These are phyloP conservation scores for Zalaria sp. DNA, from an alignment of 2,329 filamentous ascomycete genomes.

Conservation along the genomic window DNA sequence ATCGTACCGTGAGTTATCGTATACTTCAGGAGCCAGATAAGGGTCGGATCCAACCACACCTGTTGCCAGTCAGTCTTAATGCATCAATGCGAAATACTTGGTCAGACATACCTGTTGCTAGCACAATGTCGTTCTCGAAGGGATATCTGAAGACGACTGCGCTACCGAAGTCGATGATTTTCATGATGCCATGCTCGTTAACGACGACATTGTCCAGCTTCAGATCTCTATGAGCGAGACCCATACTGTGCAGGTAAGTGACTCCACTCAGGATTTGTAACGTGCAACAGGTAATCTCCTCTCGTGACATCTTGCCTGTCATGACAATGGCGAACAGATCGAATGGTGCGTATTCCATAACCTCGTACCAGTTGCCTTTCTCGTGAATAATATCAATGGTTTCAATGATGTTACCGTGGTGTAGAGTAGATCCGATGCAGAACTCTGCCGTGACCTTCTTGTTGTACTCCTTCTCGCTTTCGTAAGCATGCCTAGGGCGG, in stretches of 20 bases:
- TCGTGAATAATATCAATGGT: conserved; percentile 94
- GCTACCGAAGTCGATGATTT: conserved; percentile 97
- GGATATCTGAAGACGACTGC: conserved; percentile 95
- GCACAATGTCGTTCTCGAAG: conserved; percentile 77
- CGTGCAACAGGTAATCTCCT: conserved; percentile 83
- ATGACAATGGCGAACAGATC: conserved; percentile 97
- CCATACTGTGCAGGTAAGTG: conserved; percentile 88
- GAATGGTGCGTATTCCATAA: conserved; percentile 96
- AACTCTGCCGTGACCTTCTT: conserved; percentile 98
- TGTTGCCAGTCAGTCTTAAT: conserved; percentile 19
- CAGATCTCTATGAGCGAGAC: conserved; percentile 82
- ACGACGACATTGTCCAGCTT: conserved; percentile 98
- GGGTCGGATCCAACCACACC: conserved; percentile 80
- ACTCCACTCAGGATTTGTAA: conserved; percentile 91
- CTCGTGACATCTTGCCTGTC: conserved; percentile 91
- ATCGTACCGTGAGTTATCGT: conserved; percentile 86
- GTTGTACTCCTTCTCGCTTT: conserved; percentile 87
- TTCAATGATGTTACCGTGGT: conserved; percentile 97
- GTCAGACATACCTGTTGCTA: conserved; percentile 55
- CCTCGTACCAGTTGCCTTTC: conserved; percentile 89
- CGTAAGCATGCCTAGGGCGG: conserved; percentile 77
- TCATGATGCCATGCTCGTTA: conserved; percentile 94
- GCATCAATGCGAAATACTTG: not conserved
- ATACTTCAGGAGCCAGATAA: conserved; percentile 92
- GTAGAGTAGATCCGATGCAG: conserved; percentile 90